phyloP scores from a whole-genome alignment of 495 filamentous ascomycete species.

The Lophiostoma macrostomum region DNA sequence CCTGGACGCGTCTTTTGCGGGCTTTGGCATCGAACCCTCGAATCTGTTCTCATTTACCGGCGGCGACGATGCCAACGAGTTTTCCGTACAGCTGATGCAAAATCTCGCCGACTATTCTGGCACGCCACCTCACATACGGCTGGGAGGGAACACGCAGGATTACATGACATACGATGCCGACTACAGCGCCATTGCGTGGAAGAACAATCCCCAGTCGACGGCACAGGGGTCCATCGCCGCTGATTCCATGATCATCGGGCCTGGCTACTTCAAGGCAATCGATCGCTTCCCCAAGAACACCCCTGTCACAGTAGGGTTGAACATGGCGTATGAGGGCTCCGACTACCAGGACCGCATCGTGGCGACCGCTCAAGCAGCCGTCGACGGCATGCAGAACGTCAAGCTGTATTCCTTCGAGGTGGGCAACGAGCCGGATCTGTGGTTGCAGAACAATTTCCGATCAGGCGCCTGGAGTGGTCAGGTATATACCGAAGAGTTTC shows the following conservation, averaged over 20 bases:
- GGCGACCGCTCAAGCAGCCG: slow-evolving; percentile 33
- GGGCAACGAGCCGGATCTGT: slow-evolving; percentile 46
- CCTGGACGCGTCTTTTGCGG: slow-evolving; percentile 36
- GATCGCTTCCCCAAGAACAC: slow-evolving; percentile 41
- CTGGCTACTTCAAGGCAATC: slow-evolving; percentile 39
- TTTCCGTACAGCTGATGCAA: slow-evolving; percentile 40
- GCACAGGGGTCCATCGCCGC: slow-evolving; percentile 30
- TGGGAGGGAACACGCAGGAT: slow-evolving; percentile 45
- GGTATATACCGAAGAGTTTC: slow-evolving; percentile 39
- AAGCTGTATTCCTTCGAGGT: slow-evolving; percentile 44
- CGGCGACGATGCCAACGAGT: slow-evolving; percentile 29
- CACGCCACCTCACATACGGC: slow-evolving; percentile 39
- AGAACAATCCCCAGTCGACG: slow-evolving; percentile 27
- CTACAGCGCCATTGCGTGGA: slow-evolving; percentile 30
- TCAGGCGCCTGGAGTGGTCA: slow-evolving; percentile 37
- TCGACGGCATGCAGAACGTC: slow-evolving; percentile 35
- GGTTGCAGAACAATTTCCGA: slow-evolving; percentile 37
- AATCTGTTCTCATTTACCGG: slow-evolving; percentile 46
- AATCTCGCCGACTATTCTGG: slow-evolving; percentile 43
- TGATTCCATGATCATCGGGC: slow-evolving; percentile 39
- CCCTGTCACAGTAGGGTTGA: slow-evolving; percentile 41
- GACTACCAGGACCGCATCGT: slow-evolving; percentile 39
- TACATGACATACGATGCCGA: slow-evolving; percentile 39
- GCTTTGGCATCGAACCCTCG: slow-evolving; percentile 45
- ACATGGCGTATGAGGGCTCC: slow-evolving; percentile 38